phyloP scores from a whole-genome alignment of 164 flowering plant species.

The Brasenia schreberi region DNA sequence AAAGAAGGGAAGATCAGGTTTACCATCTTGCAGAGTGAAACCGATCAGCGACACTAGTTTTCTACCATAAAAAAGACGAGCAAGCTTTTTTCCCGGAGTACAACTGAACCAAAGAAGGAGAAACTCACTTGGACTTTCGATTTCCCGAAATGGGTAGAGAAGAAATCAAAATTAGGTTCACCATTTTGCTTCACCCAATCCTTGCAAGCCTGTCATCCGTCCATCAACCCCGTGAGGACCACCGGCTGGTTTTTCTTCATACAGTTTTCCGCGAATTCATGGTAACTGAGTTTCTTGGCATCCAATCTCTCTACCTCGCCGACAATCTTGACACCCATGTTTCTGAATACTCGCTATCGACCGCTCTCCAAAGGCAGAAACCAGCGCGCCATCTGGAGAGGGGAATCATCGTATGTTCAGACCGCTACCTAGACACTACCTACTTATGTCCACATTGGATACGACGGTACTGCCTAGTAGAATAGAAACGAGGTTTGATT shows the following conservation, averaged over 20 bases:
- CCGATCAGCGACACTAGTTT: not conserved
- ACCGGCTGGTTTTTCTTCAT: conserved; percentile 61
- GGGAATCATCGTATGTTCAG: too few species aligned
- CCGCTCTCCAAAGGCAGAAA: not conserved
- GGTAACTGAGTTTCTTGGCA: conserved; percentile 53
- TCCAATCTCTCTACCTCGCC: conserved; percentile 60
- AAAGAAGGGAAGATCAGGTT: not conserved
- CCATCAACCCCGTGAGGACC: conserved; percentile 68
- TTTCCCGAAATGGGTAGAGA: conserved; percentile 56
- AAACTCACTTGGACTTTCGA: conserved; percentile 67
- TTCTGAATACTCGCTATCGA: not conserved
- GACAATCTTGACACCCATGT: conserved; percentile 50
- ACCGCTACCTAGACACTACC: too few species aligned
- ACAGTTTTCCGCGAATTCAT: conserved; percentile 48
- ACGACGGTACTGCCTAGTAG: too few species aligned
- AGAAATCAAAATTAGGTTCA: conserved; percentile 57
- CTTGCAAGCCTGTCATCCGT: conserved; percentile 68
- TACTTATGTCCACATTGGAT: too few species aligned
- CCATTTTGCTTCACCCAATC: conserved; percentile 71
- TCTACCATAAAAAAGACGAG: not conserved
- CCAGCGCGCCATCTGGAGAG: too few species aligned
- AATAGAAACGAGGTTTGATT: too few species aligned
- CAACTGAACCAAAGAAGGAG: not conserved
- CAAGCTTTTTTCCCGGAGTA: not conserved
- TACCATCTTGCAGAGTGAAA: not conserved